Base-by-base conservation (phyloP, 2,329 filamentous ascomycete genomes). In the Monilinia fructicola region DNA sequence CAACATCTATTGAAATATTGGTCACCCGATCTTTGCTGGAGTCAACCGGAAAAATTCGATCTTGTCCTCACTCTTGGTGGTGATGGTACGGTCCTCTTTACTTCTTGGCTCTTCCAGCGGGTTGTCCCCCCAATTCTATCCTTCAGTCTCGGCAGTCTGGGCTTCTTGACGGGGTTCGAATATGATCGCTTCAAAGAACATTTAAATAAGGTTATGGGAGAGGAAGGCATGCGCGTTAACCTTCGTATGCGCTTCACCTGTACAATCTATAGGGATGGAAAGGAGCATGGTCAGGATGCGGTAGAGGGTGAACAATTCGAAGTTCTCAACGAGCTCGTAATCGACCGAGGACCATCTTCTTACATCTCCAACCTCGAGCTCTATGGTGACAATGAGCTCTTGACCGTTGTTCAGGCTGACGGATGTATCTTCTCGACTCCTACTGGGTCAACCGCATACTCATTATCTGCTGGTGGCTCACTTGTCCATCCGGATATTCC, bases 221-320 rank as follows among this genome's bases (percentile, higher is more conserved):
- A 96, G 67, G 87, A 90, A 1, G 95, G 95, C 66, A 98, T 99
- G 94, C 90, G 94, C 64, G 94, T 98, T 68, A 98, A 97, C 76
- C 83, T 99, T 72, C 92, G 95, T 72, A 99, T 99, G 95, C 91
- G 95, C 69, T 99, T 99, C 78, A 99, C 95, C 21, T 98, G 94
- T 80, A 98, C 95, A 0, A 93, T 99, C 11, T 97, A 94, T 81
- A 90, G 94, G 54, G 84, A 89, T 71, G 87, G 85, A 40, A 87
- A 85, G 38, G 78, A 80, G 4, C 77, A 81, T 2, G 85, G 84
- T 14, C 83, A 86, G n/a, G 86, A 87, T 50, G 85, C 89, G 71
- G 90, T 95, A 73, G 93, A 97, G 78, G 92, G 90, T 54, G 94
- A 98, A 80, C 93, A 97, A 74, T 98, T 97, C 71, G 95, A 99